A percentile compares a stretch with the other conserved stretches of the same genome.
Evolutionary conservation across 495 filamentous ascomycete species (phyloP).

Genomic region (Xylaria castorea): DNA sequence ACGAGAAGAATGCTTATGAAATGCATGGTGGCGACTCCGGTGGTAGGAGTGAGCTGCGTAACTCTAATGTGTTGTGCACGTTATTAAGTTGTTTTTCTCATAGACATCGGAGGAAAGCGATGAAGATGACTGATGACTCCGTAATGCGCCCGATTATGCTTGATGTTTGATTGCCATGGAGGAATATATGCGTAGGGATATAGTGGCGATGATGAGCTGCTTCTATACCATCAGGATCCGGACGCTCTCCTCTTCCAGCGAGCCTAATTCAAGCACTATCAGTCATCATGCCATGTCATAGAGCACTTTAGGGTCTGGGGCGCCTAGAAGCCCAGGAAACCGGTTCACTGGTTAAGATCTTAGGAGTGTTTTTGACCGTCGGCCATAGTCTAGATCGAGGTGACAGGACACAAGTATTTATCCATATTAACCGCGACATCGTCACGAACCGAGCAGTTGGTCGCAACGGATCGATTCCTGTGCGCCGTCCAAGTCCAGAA

Average conservation of each 20-base stretch:
- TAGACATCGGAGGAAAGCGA: background rate
- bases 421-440: slow-evolving; percentile 17
- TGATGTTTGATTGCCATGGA: background rate
- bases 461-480: background rate
- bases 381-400: slow-evolving; percentile 14
- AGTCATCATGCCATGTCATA: background rate
- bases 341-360: background rate
- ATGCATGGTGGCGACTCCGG: slow-evolving; percentile 3
- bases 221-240: background rate
- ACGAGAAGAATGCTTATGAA: background rate
- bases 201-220: background rate
- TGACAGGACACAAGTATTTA: slow-evolving; percentile 8
- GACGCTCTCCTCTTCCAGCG: background rate
- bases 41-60: background rate
- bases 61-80: background rate
- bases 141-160: background rate
- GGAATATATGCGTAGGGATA: background rate
- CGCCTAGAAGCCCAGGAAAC: slow-evolving; percentile 4
- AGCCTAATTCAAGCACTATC: background rate
- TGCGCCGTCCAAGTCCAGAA: slow-evolving; percentile 1
- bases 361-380: background rate
- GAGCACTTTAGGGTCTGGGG: background rate
- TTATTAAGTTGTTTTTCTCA: background rate
- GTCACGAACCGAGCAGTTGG: slow-evolving; percentile 1
- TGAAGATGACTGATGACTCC: background rate